Base-by-base conservation (phyloP, 2,329 filamentous ascomycete species). In the Ustulina deusta region DNA sequence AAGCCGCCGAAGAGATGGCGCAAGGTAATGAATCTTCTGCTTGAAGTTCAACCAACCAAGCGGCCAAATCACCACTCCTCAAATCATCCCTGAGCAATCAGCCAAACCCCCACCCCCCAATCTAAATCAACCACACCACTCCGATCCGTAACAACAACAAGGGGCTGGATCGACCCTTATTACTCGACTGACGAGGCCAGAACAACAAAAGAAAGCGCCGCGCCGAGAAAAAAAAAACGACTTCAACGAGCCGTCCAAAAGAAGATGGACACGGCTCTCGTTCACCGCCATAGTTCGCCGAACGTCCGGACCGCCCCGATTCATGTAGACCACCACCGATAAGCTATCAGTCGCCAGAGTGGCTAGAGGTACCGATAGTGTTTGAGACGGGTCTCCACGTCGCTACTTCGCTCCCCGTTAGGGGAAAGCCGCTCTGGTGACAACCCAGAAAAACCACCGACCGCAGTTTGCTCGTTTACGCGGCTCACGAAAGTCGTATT, bases 371-470 rank as follows among this genome's bases (percentile, higher is more conserved):
- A 15, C 10, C 56, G 56, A 42, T 29, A 59, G 56, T 59, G 56
- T 59, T 13, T 2, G 42, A 59, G 27, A 42, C 27, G 2, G 9
- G 46, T 46, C 25, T 59, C 56, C 56, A 10, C 56, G 56, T 42
- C 29, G 56, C 34, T 7, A 13, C 52, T 34, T 27, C 52, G 52
- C 20, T 32, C 52, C 11, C 52, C 34, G 3, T n/a, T 27, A 40
- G 52, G 52, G 42, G 40, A 27, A 44, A 59, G 56, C 56, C 22
- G 27, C 56, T 48, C 27, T 59, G 56, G 42, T 34, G 36, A 10
- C 40, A 59, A 46, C 38, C 56, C 56, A 48, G n/a, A 59, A 59
- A 27, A 59, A 48, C 6, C 38, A 3, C 54, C 3, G 34, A 55
- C 34, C 52, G 34, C 52, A 55, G 34, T 25, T 40, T 38, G 52